Base-by-base conservation (phyloP, 2,329 filamentous ascomycete species). In the Ascochyta lentis region DNA sequence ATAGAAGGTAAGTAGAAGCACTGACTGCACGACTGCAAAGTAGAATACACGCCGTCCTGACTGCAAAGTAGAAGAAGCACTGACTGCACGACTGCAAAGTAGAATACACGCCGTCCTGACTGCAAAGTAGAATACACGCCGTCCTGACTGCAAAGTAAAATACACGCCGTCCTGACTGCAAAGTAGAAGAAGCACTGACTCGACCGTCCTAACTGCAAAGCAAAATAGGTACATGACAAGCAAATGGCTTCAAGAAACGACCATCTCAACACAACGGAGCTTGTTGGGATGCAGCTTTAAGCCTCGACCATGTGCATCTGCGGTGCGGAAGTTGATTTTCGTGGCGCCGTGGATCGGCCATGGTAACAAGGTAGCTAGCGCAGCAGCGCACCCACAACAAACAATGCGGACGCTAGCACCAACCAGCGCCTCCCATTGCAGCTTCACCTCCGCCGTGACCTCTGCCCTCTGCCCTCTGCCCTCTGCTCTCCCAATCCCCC, bases 381-480 rank as follows among this genome's bases (percentile, higher is more conserved):
- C 27, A 29, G 7, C 9, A 29, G 3, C 27, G 27, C 27, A 29
- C 27, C 27, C 29, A 31, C 29, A 31, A 31, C 29, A 67, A 70
- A 71, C 69, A 70, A 61, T 40, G 49, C 50, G 40, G 57, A 54
- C 51, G 59, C 56, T 56, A 31, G 10, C 29, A 31, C 29, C 29
- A 13, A 29, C 53, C 54, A 44, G 29, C 50, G 59, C 49, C 54
- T 60, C 63, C 65, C 62, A 62, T 63, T 67, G 61, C 70, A 65
- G 59, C 58, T 41, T 60, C 63, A 49, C 54, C 65, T 65, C 68
- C 62, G 65, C 61, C 37, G 55, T 64, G 61, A 51, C 64, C 52
- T 59, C 60, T 63, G 47, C 59, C 51, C 27, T 29, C 27, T 29
- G 27, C 27, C 27, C 27, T 19, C 19, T 19, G 19, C 19, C 19